These are phyloP conservation scores for Alliaria petiolata DNA, from an alignment of 345 rosid genomes.

Conservation along the genomic window DNA sequence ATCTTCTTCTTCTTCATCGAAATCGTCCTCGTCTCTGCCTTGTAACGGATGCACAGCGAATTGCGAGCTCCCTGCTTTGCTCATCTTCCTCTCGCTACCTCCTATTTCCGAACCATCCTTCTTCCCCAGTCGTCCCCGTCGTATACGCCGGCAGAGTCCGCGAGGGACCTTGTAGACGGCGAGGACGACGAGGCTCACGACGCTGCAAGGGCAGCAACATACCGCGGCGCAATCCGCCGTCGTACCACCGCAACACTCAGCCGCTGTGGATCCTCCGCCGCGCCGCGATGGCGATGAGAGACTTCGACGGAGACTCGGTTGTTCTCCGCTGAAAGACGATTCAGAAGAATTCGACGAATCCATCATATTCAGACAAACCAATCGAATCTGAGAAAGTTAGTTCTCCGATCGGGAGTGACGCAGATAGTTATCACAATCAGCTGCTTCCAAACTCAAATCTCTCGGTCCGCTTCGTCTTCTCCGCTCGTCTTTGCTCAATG, in stretches of 20 bases:
- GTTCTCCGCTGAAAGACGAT: not conserved
- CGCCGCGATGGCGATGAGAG: not conserved
- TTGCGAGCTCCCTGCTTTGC: constrained; percentile 29
- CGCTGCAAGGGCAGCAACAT: constrained; percentile 60
- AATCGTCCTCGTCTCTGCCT: constrained; percentile 19
- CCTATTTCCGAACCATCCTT: constrained; percentile 7
- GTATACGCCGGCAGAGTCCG: constrained; percentile 41
- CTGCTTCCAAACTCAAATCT: not conserved
- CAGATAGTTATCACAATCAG: not conserved
- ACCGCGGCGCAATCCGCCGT: constrained; percentile 64
- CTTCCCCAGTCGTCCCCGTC: constrained; percentile 19
- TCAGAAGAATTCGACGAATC: not conserved
- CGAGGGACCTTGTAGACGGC: constrained; percentile 53
- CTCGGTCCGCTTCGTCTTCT: not conserved
- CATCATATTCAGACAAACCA: not conserved
- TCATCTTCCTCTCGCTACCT: constrained; percentile 9
- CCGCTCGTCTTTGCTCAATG: not conserved
- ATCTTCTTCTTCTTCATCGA: constrained; percentile 18
- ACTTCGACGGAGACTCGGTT: constrained; percentile 9
- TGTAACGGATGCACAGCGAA: constrained; percentile 27
- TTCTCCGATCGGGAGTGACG: not conserved
- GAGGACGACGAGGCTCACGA: constrained; percentile 43
- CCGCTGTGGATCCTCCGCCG: constrained; percentile 20
- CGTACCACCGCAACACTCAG: constrained; percentile 46
- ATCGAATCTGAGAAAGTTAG: not conserved